Conservation (phyloP, 192 early-diverging fungal species). For the Entomortierella chlamydospora region DNA sequence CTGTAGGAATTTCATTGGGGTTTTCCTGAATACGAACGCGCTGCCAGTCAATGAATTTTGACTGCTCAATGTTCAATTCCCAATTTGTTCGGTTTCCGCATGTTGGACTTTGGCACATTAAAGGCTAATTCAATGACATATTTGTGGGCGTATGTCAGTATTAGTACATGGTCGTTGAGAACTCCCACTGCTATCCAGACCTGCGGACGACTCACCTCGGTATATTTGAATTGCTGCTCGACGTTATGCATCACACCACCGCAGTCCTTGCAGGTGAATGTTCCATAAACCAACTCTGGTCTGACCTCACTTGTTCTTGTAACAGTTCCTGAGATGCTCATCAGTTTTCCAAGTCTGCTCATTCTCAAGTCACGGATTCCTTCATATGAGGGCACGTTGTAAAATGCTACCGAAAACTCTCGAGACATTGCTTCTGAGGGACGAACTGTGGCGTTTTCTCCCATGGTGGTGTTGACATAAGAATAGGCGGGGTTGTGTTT, state of each 20-base stretch:
- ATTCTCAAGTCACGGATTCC: constrained; percentile 90
- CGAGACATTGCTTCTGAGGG: constrained; percentile 62
- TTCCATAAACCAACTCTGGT: constrained; percentile 92
- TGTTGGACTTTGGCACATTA: constrained; percentile 81
- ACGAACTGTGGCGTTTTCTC: constrained; percentile 39
- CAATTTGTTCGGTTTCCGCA: constrained; percentile 88
- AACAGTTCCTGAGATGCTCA: constrained; percentile 90
- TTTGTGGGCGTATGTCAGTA: too few relatives aligned
- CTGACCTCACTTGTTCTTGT: constrained; percentile 97
- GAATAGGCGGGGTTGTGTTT: constrained; percentile 75
- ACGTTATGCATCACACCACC: constrained; percentile 81
- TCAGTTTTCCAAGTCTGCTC: constrained; percentile 83
- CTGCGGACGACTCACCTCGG: constrained; percentile 71
- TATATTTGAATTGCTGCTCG: constrained; percentile 97
- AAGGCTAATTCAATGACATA: constrained; percentile 66
- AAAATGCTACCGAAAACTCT: constrained; percentile 83
- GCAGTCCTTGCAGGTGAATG: constrained; percentile 93
- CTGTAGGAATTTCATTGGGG: constrained; percentile 94
- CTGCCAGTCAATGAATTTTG: constrained; percentile 98
- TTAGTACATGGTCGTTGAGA: too few relatives aligned
- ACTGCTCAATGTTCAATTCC: constrained; percentile 83
- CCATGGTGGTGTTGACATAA: constrained; percentile 55
- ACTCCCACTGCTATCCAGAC: too few relatives aligned
- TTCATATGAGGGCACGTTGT: constrained; percentile 66
- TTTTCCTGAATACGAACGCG: constrained; percentile 96